These are phyloP conservation scores for Amanita rubescens DNA, from an alignment of 768 basidiomycete species.

Conservation along the genomic window DNA sequence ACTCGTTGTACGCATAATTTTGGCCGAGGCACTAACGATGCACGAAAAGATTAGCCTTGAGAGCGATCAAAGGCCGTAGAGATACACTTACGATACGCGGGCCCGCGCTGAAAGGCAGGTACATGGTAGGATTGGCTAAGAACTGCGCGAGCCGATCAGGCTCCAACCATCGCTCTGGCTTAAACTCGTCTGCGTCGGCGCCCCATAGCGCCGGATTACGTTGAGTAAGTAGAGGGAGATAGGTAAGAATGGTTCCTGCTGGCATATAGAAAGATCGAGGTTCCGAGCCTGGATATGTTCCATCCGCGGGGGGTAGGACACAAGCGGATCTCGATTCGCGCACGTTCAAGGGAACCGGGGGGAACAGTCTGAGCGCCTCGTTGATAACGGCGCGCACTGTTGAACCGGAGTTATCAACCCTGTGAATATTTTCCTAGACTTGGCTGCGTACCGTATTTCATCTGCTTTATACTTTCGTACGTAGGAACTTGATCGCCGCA, in stretches of 20 bases:
- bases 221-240: constrained; percentile 57
- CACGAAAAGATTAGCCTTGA: not conserved
- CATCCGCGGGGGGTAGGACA: constrained; percentile 45
- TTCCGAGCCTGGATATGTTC: constrained; percentile 31
- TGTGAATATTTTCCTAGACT: not conserved
- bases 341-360: constrained; percentile 69
- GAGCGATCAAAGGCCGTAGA: not conserved
- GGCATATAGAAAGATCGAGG: constrained; percentile 47
- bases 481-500: constrained; percentile 41
- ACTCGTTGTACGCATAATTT: constrained; percentile 72
- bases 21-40: constrained; percentile 54
- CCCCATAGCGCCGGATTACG: constrained; percentile 68
- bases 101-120: constrained; percentile 67
- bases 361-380: constrained; percentile 71
- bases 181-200: constrained; percentile 65
- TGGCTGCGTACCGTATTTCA: constrained; percentile 53
- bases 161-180: constrained; percentile 74
- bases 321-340: constrained; percentile 48
- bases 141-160: constrained; percentile 41
- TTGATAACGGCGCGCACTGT: constrained; percentile 72
- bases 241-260: constrained; percentile 46
- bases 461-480: constrained; percentile 46
- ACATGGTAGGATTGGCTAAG: constrained; percentile 60
- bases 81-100: constrained; percentile 41
- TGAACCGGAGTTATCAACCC: constrained; percentile 4